These are phyloP conservation scores for Colletotrichum sp. DNA, from an alignment of 2,329 filamentous ascomycete genomes.

Conservation along the genomic window DNA sequence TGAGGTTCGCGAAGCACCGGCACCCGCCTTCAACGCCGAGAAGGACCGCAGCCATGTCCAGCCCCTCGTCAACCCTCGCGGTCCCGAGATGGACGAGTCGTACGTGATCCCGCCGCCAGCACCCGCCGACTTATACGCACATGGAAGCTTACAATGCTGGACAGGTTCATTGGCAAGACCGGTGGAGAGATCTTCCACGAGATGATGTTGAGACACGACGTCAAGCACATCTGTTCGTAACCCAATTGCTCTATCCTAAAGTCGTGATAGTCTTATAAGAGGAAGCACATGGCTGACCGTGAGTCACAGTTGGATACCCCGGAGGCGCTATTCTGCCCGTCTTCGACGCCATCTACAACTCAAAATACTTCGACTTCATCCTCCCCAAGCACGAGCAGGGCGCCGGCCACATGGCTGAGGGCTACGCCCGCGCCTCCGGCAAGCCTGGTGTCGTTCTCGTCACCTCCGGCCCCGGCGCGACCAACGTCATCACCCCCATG, in stretches of 20 bases:
- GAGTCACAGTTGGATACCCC: conserved; percentile 76
- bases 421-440: conserved; percentile 91
- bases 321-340: conserved; percentile 96
- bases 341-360: conserved; percentile 99
- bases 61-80: conserved; percentile 66
- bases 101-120: conserved; percentile 49
- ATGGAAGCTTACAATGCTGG: conserved; percentile 1
- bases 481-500: conserved; percentile 95
- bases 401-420: conserved; percentile 97
- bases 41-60: conserved; percentile 67
- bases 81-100: conserved; percentile 79
- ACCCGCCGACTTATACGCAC: conserved; percentile 13
- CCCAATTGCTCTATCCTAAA: not conserved
- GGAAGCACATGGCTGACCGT: conserved; percentile 2
- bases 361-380: conserved; percentile 94
- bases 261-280: not conserved
- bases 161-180: conserved; percentile 88
- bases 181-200: conserved; percentile 98
- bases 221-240: conserved; percentile 91
- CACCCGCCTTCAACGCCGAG: conserved; percentile 63
- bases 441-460: conserved; percentile 96
- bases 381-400: conserved; percentile 97
- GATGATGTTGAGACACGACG: conserved; percentile 93
- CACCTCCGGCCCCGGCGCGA: conserved; percentile 94
- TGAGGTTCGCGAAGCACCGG: conserved; percentile 63